These are phyloP conservation scores for Leishmania arabica DNA, from an alignment of 208 protist genomes.

Conservation along the genomic window DNA sequence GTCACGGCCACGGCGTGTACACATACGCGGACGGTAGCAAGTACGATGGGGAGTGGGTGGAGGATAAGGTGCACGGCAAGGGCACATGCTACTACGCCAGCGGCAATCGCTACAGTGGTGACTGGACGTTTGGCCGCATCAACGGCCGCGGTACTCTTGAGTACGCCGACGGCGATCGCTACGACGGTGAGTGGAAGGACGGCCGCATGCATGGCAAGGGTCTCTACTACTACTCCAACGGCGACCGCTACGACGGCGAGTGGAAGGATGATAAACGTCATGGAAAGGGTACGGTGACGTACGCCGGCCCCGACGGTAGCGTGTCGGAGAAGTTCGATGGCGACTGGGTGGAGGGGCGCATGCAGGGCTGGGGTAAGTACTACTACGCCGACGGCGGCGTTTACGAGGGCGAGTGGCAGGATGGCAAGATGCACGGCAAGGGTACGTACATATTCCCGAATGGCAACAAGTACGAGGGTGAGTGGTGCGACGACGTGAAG, in stretches of 20 bases:
- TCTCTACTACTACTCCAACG: slow-evolving; percentile 90
- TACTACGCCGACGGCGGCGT: slow-evolving; percentile 94
- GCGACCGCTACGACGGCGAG: slow-evolving; percentile 92
- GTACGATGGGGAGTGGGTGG: slow-evolving; percentile 94
- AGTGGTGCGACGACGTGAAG: slow-evolving; percentile 94
- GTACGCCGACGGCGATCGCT: slow-evolving; percentile 93
- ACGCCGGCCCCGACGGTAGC: slow-evolving; percentile 90
- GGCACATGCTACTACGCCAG: slow-evolving; percentile 93
- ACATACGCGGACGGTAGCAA: slow-evolving; percentile 92
- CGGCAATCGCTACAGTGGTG: slow-evolving; percentile 89
- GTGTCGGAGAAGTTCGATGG: slow-evolving; percentile 95
- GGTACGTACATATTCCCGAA: slow-evolving; percentile 94
- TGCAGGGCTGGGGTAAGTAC: slow-evolving; percentile 95
- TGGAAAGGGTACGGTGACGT: slow-evolving; percentile 90
- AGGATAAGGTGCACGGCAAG: slow-evolving; percentile 94
- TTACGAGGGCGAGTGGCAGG: slow-evolving; percentile 92
- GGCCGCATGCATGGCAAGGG: slow-evolving; percentile 94
- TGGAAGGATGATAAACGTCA: slow-evolving; percentile 95
- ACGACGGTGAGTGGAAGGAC: slow-evolving; percentile 94
- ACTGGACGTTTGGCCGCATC: slow-evolving; percentile 92
- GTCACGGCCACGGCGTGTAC: slow-evolving; percentile 93
- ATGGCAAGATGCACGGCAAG: slow-evolving; percentile 93
- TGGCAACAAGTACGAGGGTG: slow-evolving; percentile 95
- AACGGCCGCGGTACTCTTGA: slow-evolving; percentile 88
- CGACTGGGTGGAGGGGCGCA: slow-evolving; percentile 93